Evolutionary conservation across 306 rosid genomes (phyloP), one percentile per base, ranked within the genome.

Genomic region (Alnus glutinosa): DNA sequence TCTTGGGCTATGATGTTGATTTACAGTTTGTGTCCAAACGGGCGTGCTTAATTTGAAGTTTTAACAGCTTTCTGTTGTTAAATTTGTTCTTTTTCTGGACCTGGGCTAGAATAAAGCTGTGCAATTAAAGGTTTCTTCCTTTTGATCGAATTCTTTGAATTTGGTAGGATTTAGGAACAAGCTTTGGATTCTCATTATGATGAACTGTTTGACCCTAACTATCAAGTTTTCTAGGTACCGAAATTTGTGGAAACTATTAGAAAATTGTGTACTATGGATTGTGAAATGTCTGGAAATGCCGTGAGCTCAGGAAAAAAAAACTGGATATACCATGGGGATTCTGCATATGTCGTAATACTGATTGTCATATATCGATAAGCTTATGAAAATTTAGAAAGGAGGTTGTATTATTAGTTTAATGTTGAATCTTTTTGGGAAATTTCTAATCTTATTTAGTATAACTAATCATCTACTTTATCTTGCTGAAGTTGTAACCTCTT

Each of bases 91-190:
- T 62, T 70, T 62, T 18, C 57, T 79, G 69, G 52, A 59, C 46
- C 48, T 18, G 14, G 50, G 30, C 28, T n/a, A 16, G 15, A 5
- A 57, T 13, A 37, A 64, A 42, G 28, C 36, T 69, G 34, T 42
- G 14, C 14, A n/a, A 7, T 46, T 68, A 18, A 68, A 42, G 51
- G 72, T n/a, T n/a, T 37, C 13, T 2, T 4, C 50, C 51, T n/a
- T 42, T 39, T 2, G 28, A 44, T 42, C n/a, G 8, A 42, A 66
- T 32, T 47, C 16, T 80, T 78, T 75, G 77, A 73, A 81, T 78
- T 74, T 69, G 64, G 55, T 16, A 69, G 11, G 70, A 50, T 83
- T 74, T 44, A 69, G 55, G 62, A 39, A 50, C 32, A 55, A 18
- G 16, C 14, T 74, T 55, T 18, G 14, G 71, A 13, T 71, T 78